These are phyloP conservation scores for Fusarium humuli DNA, from an alignment of 2,329 filamentous ascomycete species.

Conservation along the genomic window DNA sequence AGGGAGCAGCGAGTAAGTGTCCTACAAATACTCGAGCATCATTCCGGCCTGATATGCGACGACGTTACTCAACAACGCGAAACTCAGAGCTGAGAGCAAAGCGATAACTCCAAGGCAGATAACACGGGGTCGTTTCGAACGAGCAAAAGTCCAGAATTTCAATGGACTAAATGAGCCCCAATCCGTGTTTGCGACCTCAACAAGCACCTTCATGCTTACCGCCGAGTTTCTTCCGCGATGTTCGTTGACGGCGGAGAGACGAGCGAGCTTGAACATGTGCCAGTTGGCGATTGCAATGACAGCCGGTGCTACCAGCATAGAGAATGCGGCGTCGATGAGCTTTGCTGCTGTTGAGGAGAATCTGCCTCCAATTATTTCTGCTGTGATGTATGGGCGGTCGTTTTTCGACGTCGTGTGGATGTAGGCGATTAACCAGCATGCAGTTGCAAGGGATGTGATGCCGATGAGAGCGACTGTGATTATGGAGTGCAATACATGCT, in stretches of 20 bases:
- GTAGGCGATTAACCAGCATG: slow-evolving; percentile 20
- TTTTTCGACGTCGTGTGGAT: slow-evolving; percentile 3
- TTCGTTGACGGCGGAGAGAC: slow-evolving; percentile 30
- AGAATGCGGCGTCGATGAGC: slow-evolving; percentile 30
- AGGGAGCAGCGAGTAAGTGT: slow-evolving; percentile 9
- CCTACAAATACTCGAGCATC: slow-evolving; percentile 27
- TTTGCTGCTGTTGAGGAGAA: slow-evolving; percentile 27
- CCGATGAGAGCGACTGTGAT: slow-evolving; percentile 2
- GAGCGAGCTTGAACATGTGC: slow-evolving; percentile 37
- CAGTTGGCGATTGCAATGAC: slow-evolving; percentile 22
- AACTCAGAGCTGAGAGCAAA: slow-evolving; percentile 24
- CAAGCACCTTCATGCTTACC: slow-evolving; percentile 30
- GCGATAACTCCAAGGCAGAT: slow-evolving; percentile 19
- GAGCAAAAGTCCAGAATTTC: slow-evolving; percentile 26
- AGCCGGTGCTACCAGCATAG: slow-evolving; percentile 25
- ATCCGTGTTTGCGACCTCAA: slow-evolving; percentile 29
- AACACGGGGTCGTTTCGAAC: slow-evolving; percentile 24
- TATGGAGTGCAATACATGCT: slow-evolving; percentile 27
- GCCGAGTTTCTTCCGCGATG: slow-evolving; percentile 18
- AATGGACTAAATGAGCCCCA: slow-evolving; percentile 33
- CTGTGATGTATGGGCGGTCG: slow-evolving; percentile 8
- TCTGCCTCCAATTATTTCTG: slow-evolving; percentile 14
- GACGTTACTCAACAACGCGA: slow-evolving; percentile 20
- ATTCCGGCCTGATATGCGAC: slow-evolving; percentile 23
- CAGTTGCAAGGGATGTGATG: neutral